A percentile compares a stretch with the other conserved stretches of the same genome.
These are phyloP conservation scores for Podila minutissima DNA, from an alignment of 192 early-diverging fungal species.

Conservation along the genomic window DNA sequence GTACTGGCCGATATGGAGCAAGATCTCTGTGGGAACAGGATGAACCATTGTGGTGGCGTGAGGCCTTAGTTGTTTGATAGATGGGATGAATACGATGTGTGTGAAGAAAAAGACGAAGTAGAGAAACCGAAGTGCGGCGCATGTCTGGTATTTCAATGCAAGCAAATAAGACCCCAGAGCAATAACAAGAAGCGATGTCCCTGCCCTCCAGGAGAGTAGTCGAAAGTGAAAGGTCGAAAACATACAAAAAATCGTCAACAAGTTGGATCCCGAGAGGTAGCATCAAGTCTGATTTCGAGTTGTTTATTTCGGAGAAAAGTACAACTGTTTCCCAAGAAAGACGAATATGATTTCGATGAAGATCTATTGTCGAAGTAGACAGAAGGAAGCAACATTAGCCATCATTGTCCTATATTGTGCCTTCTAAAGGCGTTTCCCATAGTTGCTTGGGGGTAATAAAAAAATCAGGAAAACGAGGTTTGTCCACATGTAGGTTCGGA, in stretches of 20 bases:
- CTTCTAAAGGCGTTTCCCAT: not conserved
- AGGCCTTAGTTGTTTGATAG: no score
- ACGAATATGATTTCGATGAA: constrained; percentile 27
- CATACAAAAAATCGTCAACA: not conserved
- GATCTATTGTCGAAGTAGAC: constrained; percentile 4
- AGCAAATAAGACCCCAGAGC: no score
- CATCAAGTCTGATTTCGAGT: constrained; percentile 4
- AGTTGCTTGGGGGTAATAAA: not conserved
- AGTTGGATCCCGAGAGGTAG: not conserved
- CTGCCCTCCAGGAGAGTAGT: no score
- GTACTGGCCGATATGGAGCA: no score
- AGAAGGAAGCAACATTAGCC: not conserved
- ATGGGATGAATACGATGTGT: no score
- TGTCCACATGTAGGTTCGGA: constrained; percentile 60
- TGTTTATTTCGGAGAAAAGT: constrained; percentile 36
- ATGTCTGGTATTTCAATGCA: no score
- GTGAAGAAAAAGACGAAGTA: no score
- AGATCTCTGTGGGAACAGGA: no score
- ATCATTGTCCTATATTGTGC: not conserved
- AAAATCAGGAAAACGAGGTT: constrained; percentile 39
- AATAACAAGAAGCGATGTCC: no score
- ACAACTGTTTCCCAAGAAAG: constrained; percentile 50
- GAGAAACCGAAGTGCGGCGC: no score
- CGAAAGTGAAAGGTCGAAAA: no score
- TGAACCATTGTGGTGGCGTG: no score